Evolutionary conservation across 768 basidiomycete species (phyloP).

Genomic region (Boletales sp.): DNA sequence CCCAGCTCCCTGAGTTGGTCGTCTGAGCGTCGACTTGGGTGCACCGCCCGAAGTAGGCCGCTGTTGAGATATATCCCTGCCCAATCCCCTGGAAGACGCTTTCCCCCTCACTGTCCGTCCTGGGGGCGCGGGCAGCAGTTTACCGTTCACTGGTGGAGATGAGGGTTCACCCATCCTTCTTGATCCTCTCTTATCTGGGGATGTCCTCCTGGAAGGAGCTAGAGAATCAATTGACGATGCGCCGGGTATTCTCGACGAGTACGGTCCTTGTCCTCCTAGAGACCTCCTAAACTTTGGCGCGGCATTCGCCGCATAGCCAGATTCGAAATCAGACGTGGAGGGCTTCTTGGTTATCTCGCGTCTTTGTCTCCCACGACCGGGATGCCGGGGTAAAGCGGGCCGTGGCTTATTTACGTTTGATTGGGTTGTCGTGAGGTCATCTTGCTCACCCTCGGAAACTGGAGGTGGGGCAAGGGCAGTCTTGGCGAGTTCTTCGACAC

Average conservation of each 20-base stretch:
- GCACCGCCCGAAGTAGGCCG: constrained; percentile 38
- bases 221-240: constrained; percentile 51
- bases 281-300: constrained; percentile 70
- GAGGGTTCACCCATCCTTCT: constrained; percentile 36
- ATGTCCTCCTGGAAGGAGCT: constrained; percentile 58
- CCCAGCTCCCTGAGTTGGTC: constrained; percentile 45
- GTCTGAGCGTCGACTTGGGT: constrained; percentile 53
- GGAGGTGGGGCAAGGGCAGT: constrained; percentile 60
- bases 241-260: constrained; percentile 51
- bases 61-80: constrained; percentile 37
- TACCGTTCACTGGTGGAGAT: constrained; percentile 23
- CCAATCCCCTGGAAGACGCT: constrained; percentile 27
- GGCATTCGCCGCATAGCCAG: constrained; percentile 89
- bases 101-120: constrained; percentile 39
- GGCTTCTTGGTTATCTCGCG: constrained; percentile 48
- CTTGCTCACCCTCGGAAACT: constrained; percentile 82
- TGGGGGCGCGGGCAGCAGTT: constrained; percentile 25
- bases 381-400: constrained; percentile 31
- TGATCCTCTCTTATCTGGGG: constrained; percentile 64
- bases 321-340: constrained; percentile 83
- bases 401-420: constrained; percentile 17
- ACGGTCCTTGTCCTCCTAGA: constrained; percentile 27
- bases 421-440: constrained; percentile 38
- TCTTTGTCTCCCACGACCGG: constrained; percentile 45
- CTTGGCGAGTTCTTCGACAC: constrained; percentile 67